Conservation (phyloP, 2,329 filamentous ascomycete genomes). For the Colletotrichum trifolii region DNA sequence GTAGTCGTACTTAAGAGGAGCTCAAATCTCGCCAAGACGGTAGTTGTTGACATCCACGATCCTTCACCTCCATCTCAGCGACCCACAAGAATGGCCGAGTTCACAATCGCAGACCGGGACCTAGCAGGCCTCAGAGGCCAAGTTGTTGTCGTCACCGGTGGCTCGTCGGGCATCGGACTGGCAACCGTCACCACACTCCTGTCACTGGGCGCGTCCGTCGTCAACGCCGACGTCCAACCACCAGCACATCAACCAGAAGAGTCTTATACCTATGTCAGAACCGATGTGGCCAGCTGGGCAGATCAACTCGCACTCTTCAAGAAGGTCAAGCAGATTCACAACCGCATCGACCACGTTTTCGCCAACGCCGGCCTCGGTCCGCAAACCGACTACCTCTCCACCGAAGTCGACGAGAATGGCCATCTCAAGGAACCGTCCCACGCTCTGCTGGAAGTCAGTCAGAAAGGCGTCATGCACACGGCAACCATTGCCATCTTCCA, state of each 20-base stretch:
- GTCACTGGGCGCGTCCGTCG: conserved; percentile 63
- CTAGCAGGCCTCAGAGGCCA: conserved; percentile 65
- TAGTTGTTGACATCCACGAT: too few relatives aligned
- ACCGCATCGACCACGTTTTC: conserved; percentile 82
- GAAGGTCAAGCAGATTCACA: conserved; percentile 66
- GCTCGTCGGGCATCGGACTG: conserved; percentile 77
- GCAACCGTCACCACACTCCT: conserved; percentile 66
- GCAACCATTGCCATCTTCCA: conserved; percentile 59
- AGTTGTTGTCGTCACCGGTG: conserved; percentile 78
- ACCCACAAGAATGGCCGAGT: conserved; percentile 52
- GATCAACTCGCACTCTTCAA: conserved; percentile 64
- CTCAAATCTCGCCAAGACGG: too few relatives aligned
- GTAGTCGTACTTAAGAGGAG: too few relatives aligned
- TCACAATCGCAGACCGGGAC: conserved; percentile 57
- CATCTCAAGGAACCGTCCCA: conserved; percentile 58
- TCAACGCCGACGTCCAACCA: conserved; percentile 64
- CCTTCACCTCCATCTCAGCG: too few relatives aligned
- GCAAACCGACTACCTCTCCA: conserved; percentile 57
- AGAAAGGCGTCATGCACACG: conserved; percentile 62
- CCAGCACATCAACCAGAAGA: conserved; percentile 42
- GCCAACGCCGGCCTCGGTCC: conserved; percentile 69
- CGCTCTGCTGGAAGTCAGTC: conserved; percentile 59
- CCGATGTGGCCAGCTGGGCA: conserved; percentile 62
- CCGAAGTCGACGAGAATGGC: conserved; percentile 60
- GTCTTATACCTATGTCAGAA: conserved; percentile 53